A percentile compares a stretch with the other conserved stretches of the same genome.
Conservation (phyloP, 352 stramenopile genomes). For the Globisporangium cystogenes region DNA sequence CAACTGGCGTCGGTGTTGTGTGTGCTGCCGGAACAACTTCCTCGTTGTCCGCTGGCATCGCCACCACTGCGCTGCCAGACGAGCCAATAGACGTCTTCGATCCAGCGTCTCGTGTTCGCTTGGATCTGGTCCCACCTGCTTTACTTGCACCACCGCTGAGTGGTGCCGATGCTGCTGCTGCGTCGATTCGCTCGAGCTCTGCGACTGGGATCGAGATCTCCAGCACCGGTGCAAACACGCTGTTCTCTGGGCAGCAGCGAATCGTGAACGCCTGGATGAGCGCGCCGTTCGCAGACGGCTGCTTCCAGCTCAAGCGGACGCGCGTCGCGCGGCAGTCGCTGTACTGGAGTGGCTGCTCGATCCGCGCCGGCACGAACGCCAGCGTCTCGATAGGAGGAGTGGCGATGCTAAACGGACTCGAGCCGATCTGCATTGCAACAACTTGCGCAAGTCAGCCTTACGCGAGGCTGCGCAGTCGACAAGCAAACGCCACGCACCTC, state of each 20-base stretch:
- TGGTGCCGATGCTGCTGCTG: neutral
- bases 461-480: neutral
- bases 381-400: constrained; percentile 46
- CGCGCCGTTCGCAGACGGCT: constrained; percentile 52
- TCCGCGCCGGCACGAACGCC: constrained; percentile 49
- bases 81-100: neutral
- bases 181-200: constrained; percentile 15
- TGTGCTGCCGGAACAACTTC: neutral
- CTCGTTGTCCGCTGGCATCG: neutral
- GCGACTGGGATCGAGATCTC: constrained; percentile 25
- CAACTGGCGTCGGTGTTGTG: neutral
- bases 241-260: constrained; percentile 54
- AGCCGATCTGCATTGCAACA: constrained; percentile 32
- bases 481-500: constrained; percentile 14
- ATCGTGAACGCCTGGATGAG: constrained; percentile 44
- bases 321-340: constrained; percentile 25
- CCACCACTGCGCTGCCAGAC: neutral
- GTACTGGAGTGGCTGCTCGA: constrained; percentile 34
- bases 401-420: constrained; percentile 37
- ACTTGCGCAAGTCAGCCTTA: neutral
- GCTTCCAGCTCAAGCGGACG: constrained; percentile 44
- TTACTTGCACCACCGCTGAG: neutral
- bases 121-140: neutral
- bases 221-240: constrained; percentile 23
- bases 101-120: neutral